A percentile compares a stretch with the other conserved stretches of the same genome.
Evolutionary conservation across 106 monocot genomes (phyloP).

Genomic region (Apostasia shenzhenica): DNA sequence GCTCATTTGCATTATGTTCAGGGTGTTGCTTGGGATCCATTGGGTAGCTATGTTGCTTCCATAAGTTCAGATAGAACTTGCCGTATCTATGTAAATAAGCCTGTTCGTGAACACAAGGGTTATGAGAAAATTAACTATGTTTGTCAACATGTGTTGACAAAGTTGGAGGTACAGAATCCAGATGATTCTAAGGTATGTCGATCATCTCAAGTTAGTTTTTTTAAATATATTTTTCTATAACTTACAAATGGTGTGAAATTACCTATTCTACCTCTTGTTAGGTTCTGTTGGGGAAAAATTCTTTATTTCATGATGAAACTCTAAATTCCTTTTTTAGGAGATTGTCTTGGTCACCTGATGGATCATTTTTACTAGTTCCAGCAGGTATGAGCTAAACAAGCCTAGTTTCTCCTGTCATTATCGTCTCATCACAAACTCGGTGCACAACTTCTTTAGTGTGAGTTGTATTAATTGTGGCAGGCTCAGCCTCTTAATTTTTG

Average conservation of each 20-base stretch:
- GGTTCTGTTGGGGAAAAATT: conserved; percentile 32
- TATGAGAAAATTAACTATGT: conserved; percentile 65
- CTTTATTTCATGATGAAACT: conserved; percentile 96
- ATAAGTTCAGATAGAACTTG: conserved; percentile 95
- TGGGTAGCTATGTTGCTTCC: conserved; percentile 80
- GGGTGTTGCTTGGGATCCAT: conserved; percentile 96
- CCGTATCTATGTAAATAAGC: conserved; percentile 65
- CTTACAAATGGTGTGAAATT: background rate
- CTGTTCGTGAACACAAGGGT: conserved; percentile 53
- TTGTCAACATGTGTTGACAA: conserved; percentile 67
- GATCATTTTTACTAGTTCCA: conserved; percentile 84
- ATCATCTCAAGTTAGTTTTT: background rate
- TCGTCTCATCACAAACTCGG: no score
- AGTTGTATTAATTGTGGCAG: no score
- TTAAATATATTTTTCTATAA: background rate
- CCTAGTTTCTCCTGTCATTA: no score
- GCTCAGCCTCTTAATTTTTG: no score
- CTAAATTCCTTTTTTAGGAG: conserved; percentile 89
- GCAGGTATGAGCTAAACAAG: conserved; percentile 39
- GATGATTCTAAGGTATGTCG: conserved; percentile 68
- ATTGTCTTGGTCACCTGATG: conserved; percentile 94
- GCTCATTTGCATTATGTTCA: conserved; percentile 94
- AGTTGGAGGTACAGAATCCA: conserved; percentile 38
- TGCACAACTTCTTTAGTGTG: no score
- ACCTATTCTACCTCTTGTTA: conserved; percentile 12